Base-by-base conservation (phyloP, 148 eudicot species). In the Arbutus unedo region DNA sequence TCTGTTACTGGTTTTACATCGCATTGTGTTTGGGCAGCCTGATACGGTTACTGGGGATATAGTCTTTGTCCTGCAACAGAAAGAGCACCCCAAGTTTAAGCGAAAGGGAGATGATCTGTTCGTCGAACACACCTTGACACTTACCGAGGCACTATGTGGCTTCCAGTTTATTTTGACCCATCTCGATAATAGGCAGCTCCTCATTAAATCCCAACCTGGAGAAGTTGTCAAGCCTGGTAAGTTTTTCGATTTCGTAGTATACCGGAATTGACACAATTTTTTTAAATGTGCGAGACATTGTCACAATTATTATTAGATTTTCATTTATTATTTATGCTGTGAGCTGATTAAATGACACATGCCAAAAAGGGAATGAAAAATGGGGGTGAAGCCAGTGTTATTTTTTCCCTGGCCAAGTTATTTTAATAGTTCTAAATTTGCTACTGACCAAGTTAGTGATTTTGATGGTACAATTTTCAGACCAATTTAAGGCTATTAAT, bases 181-280 rank as follows among this genome's bases (percentile, higher is more conserved):
- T 74, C 76, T 89, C 72, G 91, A 89, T 81, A 86, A 84, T 51
- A 84, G 91, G 82, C 90, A 89, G 84, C 88, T 89, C 53, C 90
- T 87, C 54, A 84, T 89, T 56, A 89, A 89, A 72, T 87, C 91
- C 81, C 90, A 86, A 62, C 91, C 91, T 49, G 91, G 91, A 72
- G 91, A 89, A 84, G 91, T 89, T 57, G 82, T 89, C 44, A 89
- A 89, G 85, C 90, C 91, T 82, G 91, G 90, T 89, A 76, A 78
- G 80, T 59, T 80, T 10, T 5, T 57, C 78, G 15, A 6, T 4
- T 79, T 59, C 16, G 16, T 41, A 19, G 25, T 21, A 1, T 57
- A 5, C 56, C 19, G 14, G 31, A 4, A 55, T 31, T 76, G 44
- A 5, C 7, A 53, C 15, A 56, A 76, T 56, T 54, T 60, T 53